A percentile compares a stretch with the other conserved stretches of the same genome.
Evolutionary conservation across 768 basidiomycete genomes (phyloP).

Genomic region (Clitopilus hobsonii): DNA sequence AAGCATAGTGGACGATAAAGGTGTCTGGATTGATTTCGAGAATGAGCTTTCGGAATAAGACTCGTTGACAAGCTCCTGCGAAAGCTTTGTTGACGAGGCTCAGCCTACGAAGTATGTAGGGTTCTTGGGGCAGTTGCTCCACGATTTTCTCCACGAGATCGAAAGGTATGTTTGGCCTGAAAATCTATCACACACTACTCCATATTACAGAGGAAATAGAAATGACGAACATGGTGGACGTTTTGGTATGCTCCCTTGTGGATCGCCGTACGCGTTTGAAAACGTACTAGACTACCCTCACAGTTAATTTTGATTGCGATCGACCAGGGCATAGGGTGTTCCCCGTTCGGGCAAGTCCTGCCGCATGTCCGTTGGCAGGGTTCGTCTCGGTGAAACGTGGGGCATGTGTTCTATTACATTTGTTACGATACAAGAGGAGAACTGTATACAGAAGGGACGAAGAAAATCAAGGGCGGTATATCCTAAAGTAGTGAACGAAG

Average conservation of each 20-base stretch:
- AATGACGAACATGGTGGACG: too few species aligned
- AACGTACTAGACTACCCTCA: too few species aligned
- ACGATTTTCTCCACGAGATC: background rate
- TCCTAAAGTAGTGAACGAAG: background rate
- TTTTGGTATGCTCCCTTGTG: too few species aligned
- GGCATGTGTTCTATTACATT: too few species aligned
- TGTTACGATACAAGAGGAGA: too few species aligned
- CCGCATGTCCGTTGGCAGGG: background rate
- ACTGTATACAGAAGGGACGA: too few species aligned
- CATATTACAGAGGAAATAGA: too few species aligned
- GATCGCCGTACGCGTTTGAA: too few species aligned
- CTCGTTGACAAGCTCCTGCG: background rate
- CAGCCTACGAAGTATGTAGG: background rate
- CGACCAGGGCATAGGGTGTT: background rate
- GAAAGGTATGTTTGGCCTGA: background rate
- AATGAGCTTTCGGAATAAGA: background rate
- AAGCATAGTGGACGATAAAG: background rate
- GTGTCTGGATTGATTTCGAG: background rate
- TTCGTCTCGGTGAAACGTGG: background rate
- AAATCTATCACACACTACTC: background rate
- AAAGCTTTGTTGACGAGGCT: background rate
- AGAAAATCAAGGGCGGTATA: too few species aligned
- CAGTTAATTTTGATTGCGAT: too few species aligned
- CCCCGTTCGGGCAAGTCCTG: background rate
- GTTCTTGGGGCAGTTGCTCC: background rate